These are phyloP conservation scores for Barnettozyma pratensis DNA, from an alignment of 805 yeast genomes.

Conservation along the genomic window DNA sequence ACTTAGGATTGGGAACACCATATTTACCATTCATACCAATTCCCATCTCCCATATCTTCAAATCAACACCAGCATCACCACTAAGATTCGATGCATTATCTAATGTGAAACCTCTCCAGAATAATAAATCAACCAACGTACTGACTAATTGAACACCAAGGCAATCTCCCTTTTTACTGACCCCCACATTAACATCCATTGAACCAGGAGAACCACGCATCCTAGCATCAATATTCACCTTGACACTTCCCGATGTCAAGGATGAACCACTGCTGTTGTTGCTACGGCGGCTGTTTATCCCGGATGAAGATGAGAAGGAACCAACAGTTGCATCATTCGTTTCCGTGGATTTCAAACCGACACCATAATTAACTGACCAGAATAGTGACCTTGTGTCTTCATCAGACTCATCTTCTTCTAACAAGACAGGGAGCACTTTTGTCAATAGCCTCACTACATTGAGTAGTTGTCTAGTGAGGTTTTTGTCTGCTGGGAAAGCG, in stretches of 20 bases:
- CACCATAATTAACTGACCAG: slow-evolving; percentile 5
- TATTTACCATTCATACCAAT: slow-evolving; percentile 41
- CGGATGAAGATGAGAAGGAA: slow-evolving; percentile 22
- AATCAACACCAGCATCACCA: slow-evolving; percentile 29
- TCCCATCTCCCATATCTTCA: slow-evolving; percentile 76
- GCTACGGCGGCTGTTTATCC: slow-evolving; percentile 1
- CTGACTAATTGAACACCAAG: slow-evolving; percentile 35
- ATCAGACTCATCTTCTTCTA: slow-evolving; percentile 40
- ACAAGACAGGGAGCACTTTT: slow-evolving; percentile 59
- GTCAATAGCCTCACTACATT: slow-evolving; percentile 64
- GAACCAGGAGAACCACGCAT: slow-evolving; percentile 13
- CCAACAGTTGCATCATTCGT: slow-evolving; percentile 24
- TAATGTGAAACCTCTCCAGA: slow-evolving; percentile 55
- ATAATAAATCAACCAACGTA: slow-evolving; percentile 42
- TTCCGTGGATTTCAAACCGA: not conserved
- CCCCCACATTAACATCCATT: slow-evolving; percentile 13
- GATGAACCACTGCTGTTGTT: slow-evolving; percentile 5
- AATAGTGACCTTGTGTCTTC: not conserved
- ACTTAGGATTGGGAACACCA: slow-evolving; percentile 31
- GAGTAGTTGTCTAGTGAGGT: slow-evolving; percentile 34
- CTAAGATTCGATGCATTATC: not conserved
- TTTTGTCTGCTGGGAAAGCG: not conserved
- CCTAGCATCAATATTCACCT: slow-evolving; percentile 16
- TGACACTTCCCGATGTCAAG: slow-evolving; percentile 12
- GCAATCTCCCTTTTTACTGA: slow-evolving; percentile 9